A percentile compares a stretch with the other conserved stretches of the same genome.
Evolutionary conservation across 2,329 filamentous ascomycete species (phyloP).

Genomic region (Phoma herbarum): DNA sequence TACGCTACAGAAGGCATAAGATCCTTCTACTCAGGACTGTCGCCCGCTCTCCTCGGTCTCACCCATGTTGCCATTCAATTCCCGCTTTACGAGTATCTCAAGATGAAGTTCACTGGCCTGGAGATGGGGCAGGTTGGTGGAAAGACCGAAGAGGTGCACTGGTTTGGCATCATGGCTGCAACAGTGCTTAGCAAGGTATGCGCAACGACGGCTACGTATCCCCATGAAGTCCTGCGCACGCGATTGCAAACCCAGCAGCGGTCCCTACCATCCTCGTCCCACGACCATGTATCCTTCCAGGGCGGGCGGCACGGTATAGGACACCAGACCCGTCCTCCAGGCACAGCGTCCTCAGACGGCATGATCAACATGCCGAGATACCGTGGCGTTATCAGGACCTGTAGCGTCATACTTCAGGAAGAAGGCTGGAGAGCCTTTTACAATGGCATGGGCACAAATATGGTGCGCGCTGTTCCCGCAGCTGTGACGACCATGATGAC

Average conservation of each 20-base stretch:
- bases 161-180: slow-evolving; percentile 83
- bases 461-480: slow-evolving; percentile 93
- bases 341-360: slow-evolving; percentile 62
- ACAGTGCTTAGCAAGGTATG: slow-evolving; percentile 94
- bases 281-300: slow-evolving; percentile 61
- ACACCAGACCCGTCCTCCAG: slow-evolving; percentile 56
- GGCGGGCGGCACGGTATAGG: slow-evolving; percentile 44
- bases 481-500: slow-evolving; percentile 98
- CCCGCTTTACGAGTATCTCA: slow-evolving; percentile 92
- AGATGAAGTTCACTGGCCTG: slow-evolving; percentile 86
- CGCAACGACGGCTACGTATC: slow-evolving; percentile 94
- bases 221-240: slow-evolving; percentile 94
- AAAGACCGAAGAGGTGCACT: slow-evolving; percentile 71
- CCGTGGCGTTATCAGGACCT: slow-evolving; percentile 80
- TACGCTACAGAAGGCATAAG: slow-evolving; percentile 86
- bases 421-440: slow-evolving; percentile 98
- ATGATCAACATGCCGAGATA: slow-evolving; percentile 69
- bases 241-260: slow-evolving; percentile 92
- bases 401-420: slow-evolving; percentile 82
- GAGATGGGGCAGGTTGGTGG: slow-evolving; percentile 78
- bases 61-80: slow-evolving; percentile 98
- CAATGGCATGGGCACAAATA: slow-evolving; percentile 95
- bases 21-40: slow-evolving; percentile 95
- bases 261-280: slow-evolving; percentile 59
- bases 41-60: slow-evolving; percentile 88